Percentiles rank a stretch among this genome's conserved stretches.
Conservation (phyloP, 2,329 filamentous ascomycete genomes). For the Calonectria leucothoes region DNA sequence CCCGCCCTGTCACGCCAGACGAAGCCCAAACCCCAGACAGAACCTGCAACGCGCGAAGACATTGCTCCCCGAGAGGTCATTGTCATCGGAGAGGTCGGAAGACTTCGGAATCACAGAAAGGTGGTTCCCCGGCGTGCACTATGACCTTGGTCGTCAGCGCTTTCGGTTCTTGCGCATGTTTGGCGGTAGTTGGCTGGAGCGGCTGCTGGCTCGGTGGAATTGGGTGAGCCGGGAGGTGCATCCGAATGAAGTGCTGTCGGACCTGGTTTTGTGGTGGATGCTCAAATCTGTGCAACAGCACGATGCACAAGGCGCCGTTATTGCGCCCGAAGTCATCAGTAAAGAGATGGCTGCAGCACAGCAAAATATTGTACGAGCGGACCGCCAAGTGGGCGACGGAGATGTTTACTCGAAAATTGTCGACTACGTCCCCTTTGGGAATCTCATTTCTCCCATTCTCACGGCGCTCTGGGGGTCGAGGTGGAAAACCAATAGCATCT, state of each 20-base stretch:
- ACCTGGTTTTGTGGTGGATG: constrained; percentile 36
- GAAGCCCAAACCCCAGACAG: background rate
- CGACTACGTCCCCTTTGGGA: constrained; percentile 6
- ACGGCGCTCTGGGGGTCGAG: background rate
- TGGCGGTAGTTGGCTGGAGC: constrained; percentile 37
- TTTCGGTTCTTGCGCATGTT: constrained; percentile 30
- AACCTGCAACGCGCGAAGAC: background rate
- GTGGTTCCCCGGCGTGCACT: constrained; percentile 40
- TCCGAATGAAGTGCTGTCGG: constrained; percentile 35
- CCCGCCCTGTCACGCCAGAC: constrained; percentile 30
- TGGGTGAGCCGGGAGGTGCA: constrained; percentile 30
- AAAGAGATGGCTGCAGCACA: background rate
- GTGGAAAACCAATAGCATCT: constrained; percentile 18
- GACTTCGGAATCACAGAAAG: constrained; percentile 25
- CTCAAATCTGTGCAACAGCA: constrained; percentile 25
- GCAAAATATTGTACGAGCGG: background rate
- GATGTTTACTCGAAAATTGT: constrained; percentile 6
- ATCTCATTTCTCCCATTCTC: background rate
- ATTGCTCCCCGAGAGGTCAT: background rate
- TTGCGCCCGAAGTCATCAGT: background rate
- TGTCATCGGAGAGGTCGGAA: background rate
- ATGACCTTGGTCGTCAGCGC: constrained; percentile 36
- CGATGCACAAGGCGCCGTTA: constrained; percentile 2
- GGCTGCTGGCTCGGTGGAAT: constrained; percentile 41
- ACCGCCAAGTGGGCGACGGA: background rate